Evolutionary conservation across 2,329 filamentous ascomycete genomes (phyloP).

Genomic region (Stylonectria norvegica): DNA sequence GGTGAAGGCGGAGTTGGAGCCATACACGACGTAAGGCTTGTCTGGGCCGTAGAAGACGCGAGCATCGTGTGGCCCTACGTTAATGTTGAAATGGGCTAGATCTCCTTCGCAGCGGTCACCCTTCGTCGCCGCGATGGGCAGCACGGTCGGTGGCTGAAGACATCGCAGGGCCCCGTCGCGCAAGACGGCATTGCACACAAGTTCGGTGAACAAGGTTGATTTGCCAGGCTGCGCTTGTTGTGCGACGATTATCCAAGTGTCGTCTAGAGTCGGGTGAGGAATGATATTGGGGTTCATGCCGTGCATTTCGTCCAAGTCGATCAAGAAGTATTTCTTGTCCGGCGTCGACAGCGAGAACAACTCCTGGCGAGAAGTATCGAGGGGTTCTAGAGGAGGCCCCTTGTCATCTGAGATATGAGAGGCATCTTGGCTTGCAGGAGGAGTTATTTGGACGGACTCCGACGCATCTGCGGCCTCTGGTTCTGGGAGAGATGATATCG

Average conservation of each 20-base stretch:
- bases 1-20: constrained; percentile 51
- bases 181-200: constrained; percentile 51
- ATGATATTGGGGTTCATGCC: constrained; percentile 56
- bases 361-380: constrained; percentile 37
- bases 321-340: constrained; percentile 46
- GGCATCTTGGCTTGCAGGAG: too few species aligned
- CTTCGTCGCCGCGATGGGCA: constrained; percentile 46
- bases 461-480: neutral
- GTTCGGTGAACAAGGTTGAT: constrained; percentile 37
- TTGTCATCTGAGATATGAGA: too few species aligned
- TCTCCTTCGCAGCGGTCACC: constrained; percentile 44
- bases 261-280: constrained; percentile 46
- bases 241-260: constrained; percentile 51
- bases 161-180: constrained; percentile 41
- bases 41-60: constrained; percentile 54
- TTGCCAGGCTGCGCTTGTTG: constrained; percentile 35
- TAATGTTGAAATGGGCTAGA: constrained; percentile 39
- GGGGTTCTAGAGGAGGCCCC: too few species aligned
- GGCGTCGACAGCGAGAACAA: constrained; percentile 46
- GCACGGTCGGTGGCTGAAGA: constrained; percentile 34
- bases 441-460: too few species aligned
- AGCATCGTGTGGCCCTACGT: constrained; percentile 55
- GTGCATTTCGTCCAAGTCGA: constrained; percentile 42
- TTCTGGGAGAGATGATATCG: constrained; percentile 1
- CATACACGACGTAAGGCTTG: constrained; percentile 49